These are phyloP conservation scores for Leishmania braziliensis DNA, from an alignment of 208 protist species.

Conservation along the genomic window DNA sequence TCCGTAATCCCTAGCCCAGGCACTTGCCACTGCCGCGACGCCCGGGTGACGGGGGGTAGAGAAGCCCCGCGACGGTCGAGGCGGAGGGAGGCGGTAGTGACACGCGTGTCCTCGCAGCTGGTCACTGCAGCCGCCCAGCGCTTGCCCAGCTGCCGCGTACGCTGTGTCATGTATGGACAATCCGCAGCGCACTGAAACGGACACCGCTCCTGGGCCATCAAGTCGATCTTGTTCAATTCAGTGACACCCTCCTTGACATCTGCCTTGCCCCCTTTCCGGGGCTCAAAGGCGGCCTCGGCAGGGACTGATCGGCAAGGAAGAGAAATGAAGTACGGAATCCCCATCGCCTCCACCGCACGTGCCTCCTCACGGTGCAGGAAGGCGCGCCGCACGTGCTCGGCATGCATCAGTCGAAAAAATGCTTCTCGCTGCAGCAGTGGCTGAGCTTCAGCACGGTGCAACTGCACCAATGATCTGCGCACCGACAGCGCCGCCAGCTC, in stretches of 20 bases:
- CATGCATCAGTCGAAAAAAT: conserved; percentile 28
- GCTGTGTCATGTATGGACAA: conserved; percentile 39
- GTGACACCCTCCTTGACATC: not conserved
- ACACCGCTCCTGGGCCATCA: conserved; percentile 38
- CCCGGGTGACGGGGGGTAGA: not conserved
- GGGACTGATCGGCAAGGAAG: conserved; percentile 1
- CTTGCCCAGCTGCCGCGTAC: conserved; percentile 20
- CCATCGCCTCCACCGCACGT: conserved; percentile 32
- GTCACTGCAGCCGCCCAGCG: conserved; percentile 11
- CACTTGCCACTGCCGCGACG: not conserved
- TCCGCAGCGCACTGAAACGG: conserved; percentile 47
- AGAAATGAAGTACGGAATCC: conserved; percentile 33
- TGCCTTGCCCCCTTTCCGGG: not conserved
- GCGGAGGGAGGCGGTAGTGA: not conserved
- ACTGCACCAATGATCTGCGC: conserved; percentile 28
- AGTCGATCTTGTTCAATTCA: conserved; percentile 36
- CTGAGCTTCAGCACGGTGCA: conserved; percentile 23
- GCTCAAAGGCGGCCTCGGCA: not conserved
- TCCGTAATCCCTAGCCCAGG: conserved; percentile 7
- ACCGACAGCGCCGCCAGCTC: conserved; percentile 19
- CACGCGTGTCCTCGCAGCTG: not conserved
- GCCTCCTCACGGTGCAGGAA: conserved; percentile 51
- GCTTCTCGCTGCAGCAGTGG: conserved; percentile 27
- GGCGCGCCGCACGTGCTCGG: conserved; percentile 37
- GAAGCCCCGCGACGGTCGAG: not conserved